A percentile compares a stretch with the other conserved stretches of the same genome.
Conservation (phyloP, 2,329 filamentous ascomycete species). For the Beauveria bassiana region DNA sequence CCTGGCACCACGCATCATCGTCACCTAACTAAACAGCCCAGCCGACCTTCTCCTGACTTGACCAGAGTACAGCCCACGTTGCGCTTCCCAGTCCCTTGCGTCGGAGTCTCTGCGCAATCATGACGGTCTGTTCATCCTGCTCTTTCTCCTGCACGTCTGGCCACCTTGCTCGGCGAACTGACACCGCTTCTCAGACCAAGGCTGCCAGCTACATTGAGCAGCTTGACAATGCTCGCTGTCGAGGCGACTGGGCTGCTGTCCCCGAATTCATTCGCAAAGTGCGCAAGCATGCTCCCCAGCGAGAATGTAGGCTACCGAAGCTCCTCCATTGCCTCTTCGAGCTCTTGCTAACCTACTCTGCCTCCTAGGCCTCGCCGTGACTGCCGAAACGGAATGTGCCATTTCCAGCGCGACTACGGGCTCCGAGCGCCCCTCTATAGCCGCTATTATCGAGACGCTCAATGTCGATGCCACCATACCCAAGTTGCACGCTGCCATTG, state of each 20-base stretch:
- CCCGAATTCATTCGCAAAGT: slow-evolving; percentile 89
- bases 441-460: slow-evolving; percentile 34
- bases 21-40: neutral
- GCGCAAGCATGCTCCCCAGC: slow-evolving; percentile 82
- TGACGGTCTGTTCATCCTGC: slow-evolving; percentile 7
- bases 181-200: slow-evolving; percentile 48
- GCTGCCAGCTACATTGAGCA: slow-evolving; percentile 72
- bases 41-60: slow-evolving; percentile 2
- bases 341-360: neutral
- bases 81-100: slow-evolving; percentile 2
- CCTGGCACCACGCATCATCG: neutral
- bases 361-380: slow-evolving; percentile 56
- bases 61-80: slow-evolving; percentile 2
- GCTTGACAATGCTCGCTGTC: slow-evolving; percentile 80
- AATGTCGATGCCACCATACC: slow-evolving; percentile 39
- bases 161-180: neutral
- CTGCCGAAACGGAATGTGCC: slow-evolving; percentile 61
- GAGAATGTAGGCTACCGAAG: slow-evolving; percentile 59
- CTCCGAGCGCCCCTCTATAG: slow-evolving; percentile 33
- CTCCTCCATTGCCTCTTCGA: slow-evolving; percentile 4
- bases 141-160: neutral
- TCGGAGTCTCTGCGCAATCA: slow-evolving; percentile 2
- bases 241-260: slow-evolving; percentile 78
- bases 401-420: slow-evolving; percentile 46
- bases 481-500: slow-evolving; percentile 48